Conservation (phyloP, 106 monocot species). For the Iris macrosiphon region DNA sequence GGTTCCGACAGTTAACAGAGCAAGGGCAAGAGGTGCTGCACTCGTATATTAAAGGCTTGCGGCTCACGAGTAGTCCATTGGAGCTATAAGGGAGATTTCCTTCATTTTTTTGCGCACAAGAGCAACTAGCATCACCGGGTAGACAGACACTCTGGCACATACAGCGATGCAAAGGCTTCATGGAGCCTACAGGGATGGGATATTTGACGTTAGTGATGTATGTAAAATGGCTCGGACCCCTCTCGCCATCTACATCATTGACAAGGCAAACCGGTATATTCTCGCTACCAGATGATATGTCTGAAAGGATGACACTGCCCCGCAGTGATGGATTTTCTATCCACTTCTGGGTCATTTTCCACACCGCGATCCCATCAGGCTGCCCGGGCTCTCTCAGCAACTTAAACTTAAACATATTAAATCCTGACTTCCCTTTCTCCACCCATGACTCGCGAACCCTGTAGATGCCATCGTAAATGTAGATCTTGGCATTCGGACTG, state of each 20-base stretch:
- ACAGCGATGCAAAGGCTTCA: constrained; percentile 31
- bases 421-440: constrained; percentile 52
- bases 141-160: constrained; percentile 47
- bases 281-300: constrained; percentile 56
- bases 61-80: constrained; percentile 38
- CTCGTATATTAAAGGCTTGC: constrained; percentile 60
- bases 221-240: constrained; percentile 32
- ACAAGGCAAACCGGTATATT: constrained; percentile 58
- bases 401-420: constrained; percentile 65
- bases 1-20: constrained; percentile 33
- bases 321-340: constrained; percentile 38
- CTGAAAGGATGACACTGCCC: constrained; percentile 32
- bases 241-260: constrained; percentile 64
- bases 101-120: constrained; percentile 46
- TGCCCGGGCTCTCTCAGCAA: constrained; percentile 62
- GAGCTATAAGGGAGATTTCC: constrained; percentile 53
- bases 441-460: constrained; percentile 56
- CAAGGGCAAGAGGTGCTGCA: constrained; percentile 50
- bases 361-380: constrained; percentile 37
- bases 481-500: constrained; percentile 36
- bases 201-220: constrained; percentile 43
- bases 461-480: constrained; percentile 80
- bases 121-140: constrained; percentile 42
- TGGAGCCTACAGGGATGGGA: constrained; percentile 5
- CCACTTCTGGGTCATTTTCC: constrained; percentile 57